Evolutionary conservation across 768 basidiomycete species (phyloP), one percentile per base, ranked within the genome.

Genomic region (Pulveroboletus sp.): DNA sequence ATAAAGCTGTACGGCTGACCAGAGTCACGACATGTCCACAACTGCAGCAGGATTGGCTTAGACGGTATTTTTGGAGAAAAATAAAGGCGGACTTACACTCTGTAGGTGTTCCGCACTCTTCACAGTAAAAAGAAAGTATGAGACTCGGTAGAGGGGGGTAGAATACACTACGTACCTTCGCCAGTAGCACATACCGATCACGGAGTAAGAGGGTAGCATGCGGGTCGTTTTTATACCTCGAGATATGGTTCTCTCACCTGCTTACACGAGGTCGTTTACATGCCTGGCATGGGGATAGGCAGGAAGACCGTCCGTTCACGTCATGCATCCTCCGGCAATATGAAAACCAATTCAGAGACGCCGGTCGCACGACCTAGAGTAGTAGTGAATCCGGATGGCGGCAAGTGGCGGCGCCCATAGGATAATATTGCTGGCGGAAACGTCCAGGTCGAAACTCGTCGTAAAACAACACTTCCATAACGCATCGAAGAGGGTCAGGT

Each of bases 31-130:
- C 75, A 60, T 83, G 81, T 29, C 78, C 77, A 59, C 81, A 83
- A 50, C 81, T 82, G 52, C 35, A 19, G 25, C 25, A 23, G 10
- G 10, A 17, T 36, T 50, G 39, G 47, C 23, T 57, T 24, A 55
- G 50, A 34, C 36, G 23, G 16, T 14, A 37, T 40, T 23, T 17
- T 41, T 46, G 14, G 38, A 40, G 21, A 21, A 10, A 32, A 40
- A 34, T 36, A 17, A 10, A 2, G 12, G 45, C 36, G 27, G 35
- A 64, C 75, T 64, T 60, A 81, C 81, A 47, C 65, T 62, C 59
- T 76, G 57, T 81, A 83, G 33, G 75, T 66, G 60, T 82, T 80
- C 46, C 74, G 73, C 45, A 83, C 81, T 62, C 81, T 83, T 63
- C 27, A 41, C 31, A 2, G 44, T n/a, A 25, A 33, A 21, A 44